phyloP scores from a whole-genome alignment of 768 basidiomycete genomes.

The Leccinellum rugosiceps region DNA sequence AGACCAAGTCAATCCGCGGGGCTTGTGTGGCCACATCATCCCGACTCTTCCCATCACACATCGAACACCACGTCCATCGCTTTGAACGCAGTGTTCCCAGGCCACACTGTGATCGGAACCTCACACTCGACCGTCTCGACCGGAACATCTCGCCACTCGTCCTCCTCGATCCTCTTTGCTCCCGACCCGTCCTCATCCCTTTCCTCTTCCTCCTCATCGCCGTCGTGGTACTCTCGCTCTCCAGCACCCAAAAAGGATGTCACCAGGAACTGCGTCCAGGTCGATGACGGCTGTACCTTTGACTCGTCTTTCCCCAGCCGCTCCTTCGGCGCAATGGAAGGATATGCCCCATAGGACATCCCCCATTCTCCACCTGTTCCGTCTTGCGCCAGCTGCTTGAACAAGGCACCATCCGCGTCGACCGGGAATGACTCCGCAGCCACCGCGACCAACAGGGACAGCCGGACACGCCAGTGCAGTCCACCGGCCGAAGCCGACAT shows the following conservation, averaged over 20 bases:
- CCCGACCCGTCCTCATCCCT: conserved; percentile 29
- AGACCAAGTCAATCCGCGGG: conserved; percentile 7
- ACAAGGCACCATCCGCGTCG: conserved; percentile 49
- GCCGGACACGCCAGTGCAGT: conserved; percentile 83
- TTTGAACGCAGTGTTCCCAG: conserved; percentile 85
- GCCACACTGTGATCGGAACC: conserved; percentile 84
- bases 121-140: conserved; percentile 94
- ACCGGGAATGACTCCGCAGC: conserved; percentile 44
- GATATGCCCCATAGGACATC: conserved; percentile 57
- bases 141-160: conserved; percentile 62
- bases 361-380: conserved; percentile 72
- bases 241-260: conserved; percentile 36
- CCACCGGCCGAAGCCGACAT: conserved; percentile 51
- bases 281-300: conserved; percentile 3
- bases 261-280: conserved; percentile 42
- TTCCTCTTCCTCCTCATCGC: conserved; percentile 35
- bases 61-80: conserved; percentile 77
- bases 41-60: conserved; percentile 38
- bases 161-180: conserved; percentile 47
- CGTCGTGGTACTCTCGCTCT: conserved; percentile 58
- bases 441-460: conserved; percentile 82
- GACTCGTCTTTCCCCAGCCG: conserved; percentile 24
- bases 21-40: conserved; percentile 1
- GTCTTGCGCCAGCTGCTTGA: conserved; percentile 54
- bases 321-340: conserved; percentile 59